A percentile compares a stretch with the other conserved stretches of the same genome.
Conservation (phyloP, 768 basidiomycete genomes). For the Dioszegia hungarica region DNA sequence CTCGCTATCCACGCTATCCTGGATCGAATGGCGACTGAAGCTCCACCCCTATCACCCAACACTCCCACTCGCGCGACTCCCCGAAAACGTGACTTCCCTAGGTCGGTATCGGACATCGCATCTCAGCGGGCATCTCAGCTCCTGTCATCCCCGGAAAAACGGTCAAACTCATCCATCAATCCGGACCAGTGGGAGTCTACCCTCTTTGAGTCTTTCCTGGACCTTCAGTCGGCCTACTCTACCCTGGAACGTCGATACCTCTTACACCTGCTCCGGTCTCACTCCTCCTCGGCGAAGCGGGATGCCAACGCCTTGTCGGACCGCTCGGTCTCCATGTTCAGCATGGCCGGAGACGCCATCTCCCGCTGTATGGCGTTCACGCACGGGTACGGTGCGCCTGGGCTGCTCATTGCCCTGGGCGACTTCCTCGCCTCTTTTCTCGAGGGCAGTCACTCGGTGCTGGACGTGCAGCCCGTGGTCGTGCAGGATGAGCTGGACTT, state of each 20-base stretch:
- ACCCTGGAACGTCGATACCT: conserved; percentile 69
- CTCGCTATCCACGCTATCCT: conserved; percentile 66
- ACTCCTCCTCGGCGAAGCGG: conserved; percentile 11
- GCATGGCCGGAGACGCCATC: conserved; percentile 72
- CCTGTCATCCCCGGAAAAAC: not conserved
- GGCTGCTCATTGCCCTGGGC: conserved; percentile 71
- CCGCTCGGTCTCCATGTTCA: conserved; percentile 67
- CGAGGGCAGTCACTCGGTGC: conserved; percentile 14
- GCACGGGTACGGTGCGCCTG: conserved; percentile 76
- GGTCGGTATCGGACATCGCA: not conserved
- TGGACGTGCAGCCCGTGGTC: conserved; percentile 6
- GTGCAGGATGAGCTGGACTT: conserved; percentile 55
- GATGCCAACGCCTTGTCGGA: conserved; percentile 60
- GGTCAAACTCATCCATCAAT: not conserved
- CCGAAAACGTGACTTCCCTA: not conserved
- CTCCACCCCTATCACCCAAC: not conserved
- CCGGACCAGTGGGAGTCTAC: conserved; percentile 69
- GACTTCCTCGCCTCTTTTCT: conserved; percentile 67
- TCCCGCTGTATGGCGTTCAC: conserved; percentile 72
- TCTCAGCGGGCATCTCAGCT: not conserved
- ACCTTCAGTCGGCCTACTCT: conserved; percentile 80
- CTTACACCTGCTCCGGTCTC: conserved; percentile 33
- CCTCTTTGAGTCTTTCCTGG: conserved; percentile 89
- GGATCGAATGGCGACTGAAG: conserved; percentile 53
- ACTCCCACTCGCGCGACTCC: conserved; percentile 4